These are phyloP conservation scores for Priceomyces fermenticarens DNA, from an alignment of 805 yeast genomes.

Conservation along the genomic window DNA sequence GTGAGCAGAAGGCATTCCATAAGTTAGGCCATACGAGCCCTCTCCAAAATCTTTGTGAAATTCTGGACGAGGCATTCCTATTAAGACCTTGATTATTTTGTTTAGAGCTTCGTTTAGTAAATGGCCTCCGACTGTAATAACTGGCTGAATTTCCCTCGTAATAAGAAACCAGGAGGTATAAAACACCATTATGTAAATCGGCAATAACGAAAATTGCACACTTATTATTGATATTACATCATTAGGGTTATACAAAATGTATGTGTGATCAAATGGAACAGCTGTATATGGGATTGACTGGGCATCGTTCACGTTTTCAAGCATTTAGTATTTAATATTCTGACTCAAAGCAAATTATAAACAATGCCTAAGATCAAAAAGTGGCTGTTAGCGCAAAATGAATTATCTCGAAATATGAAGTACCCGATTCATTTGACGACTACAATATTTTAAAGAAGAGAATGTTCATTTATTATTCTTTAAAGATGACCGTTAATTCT, in stretches of 20 bases:
- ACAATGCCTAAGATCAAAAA: no score
- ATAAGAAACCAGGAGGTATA: slow-evolving; percentile 80
- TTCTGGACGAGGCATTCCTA: slow-evolving; percentile 76
- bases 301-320: no score
- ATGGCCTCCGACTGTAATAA: slow-evolving; percentile 83
- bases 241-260: slow-evolving; percentile 70
- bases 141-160: slow-evolving; percentile 82
- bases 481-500: slow-evolving; percentile 5
- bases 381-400: no score
- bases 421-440: no score
- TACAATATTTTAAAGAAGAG: no score
- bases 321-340: no score
- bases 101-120: slow-evolving; percentile 72
- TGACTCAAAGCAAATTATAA: no score
- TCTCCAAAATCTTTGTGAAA: slow-evolving; percentile 44
- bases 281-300: slow-evolving; percentile 18
- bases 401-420: no score
- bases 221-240: slow-evolving; percentile 57
- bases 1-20: slow-evolving; percentile 98
- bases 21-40: slow-evolving; percentile 52
- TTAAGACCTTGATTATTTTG: slow-evolving; percentile 57
- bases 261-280: slow-evolving; percentile 81
- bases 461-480: no score
- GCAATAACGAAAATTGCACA: slow-evolving; percentile 76
- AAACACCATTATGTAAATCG: slow-evolving; percentile 73